Evolutionary conservation across 1,284 basidiomycete genomes (phyloP), one percentile per base, ranked within the genome.

Genomic region (Ganoderma sinense): DNA sequence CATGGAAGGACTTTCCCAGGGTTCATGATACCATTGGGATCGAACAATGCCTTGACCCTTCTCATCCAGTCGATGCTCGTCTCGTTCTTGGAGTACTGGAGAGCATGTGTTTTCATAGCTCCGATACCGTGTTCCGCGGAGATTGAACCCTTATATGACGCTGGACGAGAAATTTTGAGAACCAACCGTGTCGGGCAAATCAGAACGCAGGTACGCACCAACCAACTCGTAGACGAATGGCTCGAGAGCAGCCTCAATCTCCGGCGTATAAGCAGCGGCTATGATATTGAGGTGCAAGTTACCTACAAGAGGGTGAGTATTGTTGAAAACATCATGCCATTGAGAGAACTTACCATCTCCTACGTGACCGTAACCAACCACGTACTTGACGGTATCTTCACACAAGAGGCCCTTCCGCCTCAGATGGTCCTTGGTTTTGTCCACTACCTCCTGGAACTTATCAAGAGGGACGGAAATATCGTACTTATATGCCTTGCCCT

Each of bases 101-200:
- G 88, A 59, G 96, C 95, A 73, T 94, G 91, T 0, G 95, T 94
- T 84, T 99, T 99, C 94, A 97, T 97, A 0, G 93, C 86, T 5
- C 98, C 96, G 66, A 99, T 90, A 2, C 98, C 97, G 80, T 99
- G 97, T 79, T 99, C 97, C 1, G 98, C 98, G 10, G 96, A 98
- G 74, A 99, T 91, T 0, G 97, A 98, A 1, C 98, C 98, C 62
- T 89, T 88, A 78, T 93, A 86, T 6, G 86, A 88, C 29, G 89
- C 90, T 93, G 69, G 11, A 8, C 20, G 14, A 14, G 4, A 13
- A 4, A 40, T 61, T n/a, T 62, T 62, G 14, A 68, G 59, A 20
- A 29, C 39, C 23, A 31, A 48, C 48, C 26, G 43, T 23, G 14
- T 41, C 18, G 48, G 2, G 56, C 43, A 26, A 40, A 43, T 7